Conservation (phyloP, 2,329 filamentous ascomycete species). For the Exserohilum rostratum region DNA sequence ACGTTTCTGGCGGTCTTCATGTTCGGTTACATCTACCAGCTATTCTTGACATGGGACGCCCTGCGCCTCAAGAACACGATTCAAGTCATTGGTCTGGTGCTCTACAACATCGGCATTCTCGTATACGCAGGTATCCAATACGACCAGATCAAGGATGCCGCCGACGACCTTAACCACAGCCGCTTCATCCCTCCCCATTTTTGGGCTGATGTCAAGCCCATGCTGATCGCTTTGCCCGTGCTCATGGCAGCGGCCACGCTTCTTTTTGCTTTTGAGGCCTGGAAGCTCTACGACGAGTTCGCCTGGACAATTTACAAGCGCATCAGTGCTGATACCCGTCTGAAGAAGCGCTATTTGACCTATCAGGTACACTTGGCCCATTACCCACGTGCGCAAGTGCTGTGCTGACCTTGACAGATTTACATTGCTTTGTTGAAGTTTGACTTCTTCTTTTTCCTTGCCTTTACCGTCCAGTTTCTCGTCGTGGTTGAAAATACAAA, state of each 20-base stretch:
- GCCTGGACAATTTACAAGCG: conserved; percentile 99
- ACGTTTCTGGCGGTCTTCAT: conserved; percentile 97
- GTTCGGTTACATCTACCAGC: conserved; percentile 92
- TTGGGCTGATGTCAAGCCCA: conserved; percentile 74
- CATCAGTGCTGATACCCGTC: conserved; percentile 93
- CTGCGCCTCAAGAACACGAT: conserved; percentile 96
- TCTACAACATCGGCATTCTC: conserved; percentile 89
- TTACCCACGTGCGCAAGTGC: background rate
- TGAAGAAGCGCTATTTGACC: conserved; percentile 95
- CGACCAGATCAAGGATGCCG: conserved; percentile 82
- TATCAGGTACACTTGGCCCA: conserved; percentile 75
- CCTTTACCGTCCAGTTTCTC: conserved; percentile 96
- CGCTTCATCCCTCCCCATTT: conserved; percentile 60
- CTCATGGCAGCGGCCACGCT: conserved; percentile 79
- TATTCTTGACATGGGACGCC: conserved; percentile 90
- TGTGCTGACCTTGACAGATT: conserved; percentile 64
- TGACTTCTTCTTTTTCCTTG: conserved; percentile 99
- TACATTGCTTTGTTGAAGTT: conserved; percentile 98
- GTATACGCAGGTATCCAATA: conserved; percentile 93
- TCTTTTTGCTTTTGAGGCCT: conserved; percentile 76
- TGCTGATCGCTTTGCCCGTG: conserved; percentile 82
- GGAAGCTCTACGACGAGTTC: conserved; percentile 98
- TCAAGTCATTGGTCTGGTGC: conserved; percentile 92
- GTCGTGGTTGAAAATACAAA: conserved; percentile 77
- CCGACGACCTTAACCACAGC: conserved; percentile 58